These are phyloP conservation scores for Kuraishia hungarica DNA, from an alignment of 805 yeast genomes.

Conservation along the genomic window DNA sequence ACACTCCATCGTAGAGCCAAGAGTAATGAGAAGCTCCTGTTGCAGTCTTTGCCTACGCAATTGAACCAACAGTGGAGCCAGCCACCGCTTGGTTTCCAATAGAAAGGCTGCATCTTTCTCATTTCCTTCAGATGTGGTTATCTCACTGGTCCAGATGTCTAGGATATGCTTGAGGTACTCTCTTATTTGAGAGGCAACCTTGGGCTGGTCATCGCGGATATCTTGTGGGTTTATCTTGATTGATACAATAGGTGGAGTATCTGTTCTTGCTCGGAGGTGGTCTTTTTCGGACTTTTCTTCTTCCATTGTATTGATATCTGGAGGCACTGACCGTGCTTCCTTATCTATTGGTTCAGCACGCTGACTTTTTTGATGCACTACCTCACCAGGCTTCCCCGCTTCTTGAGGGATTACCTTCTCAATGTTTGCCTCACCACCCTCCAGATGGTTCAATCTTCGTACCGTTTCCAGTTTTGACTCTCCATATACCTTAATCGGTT, in stretches of 20 bases:
- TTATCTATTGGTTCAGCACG: not conserved
- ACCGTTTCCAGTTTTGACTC: conserved; percentile 11
- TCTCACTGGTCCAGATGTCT: conserved; percentile 24
- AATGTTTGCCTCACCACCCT: not conserved
- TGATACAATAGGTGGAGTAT: not conserved
- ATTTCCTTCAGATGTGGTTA: conserved; percentile 5
- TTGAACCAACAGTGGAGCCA: conserved; percentile 44
- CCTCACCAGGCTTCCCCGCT: not conserved
- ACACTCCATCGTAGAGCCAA: conserved; percentile 51
- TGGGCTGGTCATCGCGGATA: conserved; percentile 20
- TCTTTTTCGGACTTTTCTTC: too few species aligned
- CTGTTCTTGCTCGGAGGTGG: not conserved
- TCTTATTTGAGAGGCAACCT: conserved; percentile 32
- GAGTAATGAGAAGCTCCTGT: conserved; percentile 36
- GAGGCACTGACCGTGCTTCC: not conserved
- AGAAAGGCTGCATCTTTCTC: conserved; percentile 19
- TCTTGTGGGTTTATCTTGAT: conserved; percentile 19
- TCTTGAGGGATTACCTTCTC: too few species aligned
- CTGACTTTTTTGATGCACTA: too few species aligned
- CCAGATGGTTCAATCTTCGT: conserved; percentile 8
- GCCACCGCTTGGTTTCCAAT: conserved; percentile 36
- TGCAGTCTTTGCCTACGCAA: conserved; percentile 36
- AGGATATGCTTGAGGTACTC: conserved; percentile 37
- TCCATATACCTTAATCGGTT: conserved; percentile 11
- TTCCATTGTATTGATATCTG: too few species aligned